Evolutionary conservation across 805 yeast genomes (phyloP).

Genomic region (Debaryomyces castellii): DNA sequence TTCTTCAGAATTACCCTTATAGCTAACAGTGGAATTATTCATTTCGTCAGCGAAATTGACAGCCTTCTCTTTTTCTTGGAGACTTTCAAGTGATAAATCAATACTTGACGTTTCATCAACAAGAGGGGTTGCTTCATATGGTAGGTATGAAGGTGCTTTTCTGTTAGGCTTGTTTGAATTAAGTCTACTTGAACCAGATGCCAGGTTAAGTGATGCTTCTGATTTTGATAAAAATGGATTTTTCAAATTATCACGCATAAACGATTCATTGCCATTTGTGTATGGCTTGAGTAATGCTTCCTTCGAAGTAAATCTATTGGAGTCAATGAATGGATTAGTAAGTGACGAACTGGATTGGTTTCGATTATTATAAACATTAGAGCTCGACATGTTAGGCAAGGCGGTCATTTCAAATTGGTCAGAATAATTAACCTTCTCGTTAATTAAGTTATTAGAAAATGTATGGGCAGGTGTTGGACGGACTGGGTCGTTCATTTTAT

Average conservation of each 20-base stretch:
- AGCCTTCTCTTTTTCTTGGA: background rate
- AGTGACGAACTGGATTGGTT: background rate
- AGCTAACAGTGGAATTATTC: background rate
- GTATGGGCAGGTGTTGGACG: conserved; percentile 6
- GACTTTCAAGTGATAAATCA: background rate
- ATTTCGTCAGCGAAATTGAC: background rate
- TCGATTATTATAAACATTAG: background rate
- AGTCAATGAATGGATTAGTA: conserved; percentile 3
- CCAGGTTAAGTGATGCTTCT: background rate
- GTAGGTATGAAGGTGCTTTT: background rate
- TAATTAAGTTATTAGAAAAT: background rate
- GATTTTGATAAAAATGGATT: background rate
- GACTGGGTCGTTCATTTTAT: background rate
- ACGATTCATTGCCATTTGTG: background rate
- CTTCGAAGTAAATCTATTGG: background rate
- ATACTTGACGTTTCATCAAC: background rate
- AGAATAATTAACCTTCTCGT: conserved; percentile 10
- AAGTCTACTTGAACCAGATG: background rate
- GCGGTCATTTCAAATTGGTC: background rate
- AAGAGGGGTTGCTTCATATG: background rate
- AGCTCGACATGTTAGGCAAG: background rate
- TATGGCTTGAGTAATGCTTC: background rate
- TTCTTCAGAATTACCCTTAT: background rate
- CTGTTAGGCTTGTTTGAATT: background rate
- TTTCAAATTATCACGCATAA: background rate